phyloP scores from a whole-genome alignment of 805 yeast genomes.

The Lachancea lanzarotensis region DNA sequence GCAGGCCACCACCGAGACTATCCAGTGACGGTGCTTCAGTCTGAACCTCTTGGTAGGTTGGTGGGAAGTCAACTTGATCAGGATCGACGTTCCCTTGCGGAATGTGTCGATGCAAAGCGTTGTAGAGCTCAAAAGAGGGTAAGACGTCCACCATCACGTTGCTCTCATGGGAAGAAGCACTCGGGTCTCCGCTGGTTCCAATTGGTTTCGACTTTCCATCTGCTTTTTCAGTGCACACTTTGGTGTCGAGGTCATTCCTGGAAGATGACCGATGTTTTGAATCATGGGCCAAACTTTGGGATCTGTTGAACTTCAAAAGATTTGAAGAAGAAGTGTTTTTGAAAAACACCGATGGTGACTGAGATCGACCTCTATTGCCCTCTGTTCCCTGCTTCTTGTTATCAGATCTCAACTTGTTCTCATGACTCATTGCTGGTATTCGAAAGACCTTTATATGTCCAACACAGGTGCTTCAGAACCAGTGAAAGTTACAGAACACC shows the following conservation, averaged over 20 bases:
- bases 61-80: slow-evolving; percentile 31
- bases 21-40: slow-evolving; percentile 1
- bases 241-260: slow-evolving; percentile 1
- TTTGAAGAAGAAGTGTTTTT: slow-evolving; percentile 8
- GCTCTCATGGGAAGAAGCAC: not conserved
- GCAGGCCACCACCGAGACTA: not conserved
- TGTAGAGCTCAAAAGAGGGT: slow-evolving; percentile 67
- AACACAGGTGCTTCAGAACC: no score
- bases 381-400: slow-evolving; percentile 2
- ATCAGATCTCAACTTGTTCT: not conserved
- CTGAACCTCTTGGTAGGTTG: slow-evolving; percentile 28
- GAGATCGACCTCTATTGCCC: slow-evolving; percentile 2
- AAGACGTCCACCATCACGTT: slow-evolving; percentile 43
- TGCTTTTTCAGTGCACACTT: not conserved
- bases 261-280: not conserved
- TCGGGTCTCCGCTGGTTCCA: not conserved
- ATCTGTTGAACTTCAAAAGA: slow-evolving; percentile 4
- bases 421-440: not conserved
- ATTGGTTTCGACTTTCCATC: not conserved
- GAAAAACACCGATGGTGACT: slow-evolving; percentile 8
- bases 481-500: no score
- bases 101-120: slow-evolving; percentile 37
- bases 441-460: not conserved
- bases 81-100: slow-evolving; percentile 35
- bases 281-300: not conserved